phyloP scores from a whole-genome alignment of 805 yeast species.

The Barnettozyma pratensis region DNA sequence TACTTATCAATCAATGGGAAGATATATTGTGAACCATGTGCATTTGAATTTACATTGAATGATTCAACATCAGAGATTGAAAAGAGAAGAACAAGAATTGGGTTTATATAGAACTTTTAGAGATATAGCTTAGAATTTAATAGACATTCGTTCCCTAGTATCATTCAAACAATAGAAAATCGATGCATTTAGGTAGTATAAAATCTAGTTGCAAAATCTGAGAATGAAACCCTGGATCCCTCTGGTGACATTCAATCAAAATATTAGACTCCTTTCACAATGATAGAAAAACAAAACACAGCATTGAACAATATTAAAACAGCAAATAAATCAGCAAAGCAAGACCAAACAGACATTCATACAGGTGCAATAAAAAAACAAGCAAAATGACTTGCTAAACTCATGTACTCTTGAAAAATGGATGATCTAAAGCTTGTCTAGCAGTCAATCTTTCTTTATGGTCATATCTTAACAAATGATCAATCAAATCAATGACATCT shows the following conservation, averaged over 20 bases:
- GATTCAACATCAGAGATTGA: conserved; percentile 13
- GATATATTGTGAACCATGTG: conserved; percentile 45
- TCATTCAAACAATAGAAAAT: not conserved
- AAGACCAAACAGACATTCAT: too few species aligned
- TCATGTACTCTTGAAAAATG: conserved; percentile 30
- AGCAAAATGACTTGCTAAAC: not conserved
- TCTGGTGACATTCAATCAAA: too few species aligned
- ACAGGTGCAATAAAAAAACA: too few species aligned
- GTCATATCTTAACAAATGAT: conserved; percentile 74
- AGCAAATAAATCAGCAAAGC: not conserved
- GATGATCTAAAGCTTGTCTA: conserved; percentile 78
- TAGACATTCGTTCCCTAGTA: too few species aligned
- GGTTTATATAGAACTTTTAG: conserved; percentile 10
- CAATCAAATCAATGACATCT: conserved; percentile 78
- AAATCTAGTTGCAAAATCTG: too few species aligned
- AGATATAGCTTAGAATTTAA: too few species aligned
- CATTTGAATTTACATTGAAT: conserved; percentile 6
- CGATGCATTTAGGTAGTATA: not conserved
- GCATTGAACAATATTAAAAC: too few species aligned
- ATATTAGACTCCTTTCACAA: too few species aligned
- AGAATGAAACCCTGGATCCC: too few species aligned
- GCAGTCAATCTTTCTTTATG: conserved; percentile 89
- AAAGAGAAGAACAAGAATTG: conserved; percentile 25
- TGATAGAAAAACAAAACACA: not conserved
- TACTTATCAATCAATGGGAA: conserved; percentile 46